Evolutionary conservation across 2,329 filamentous ascomycete species (phyloP), one percentile per base, ranked within the genome.

Genomic region (Fusarium sp.): DNA sequence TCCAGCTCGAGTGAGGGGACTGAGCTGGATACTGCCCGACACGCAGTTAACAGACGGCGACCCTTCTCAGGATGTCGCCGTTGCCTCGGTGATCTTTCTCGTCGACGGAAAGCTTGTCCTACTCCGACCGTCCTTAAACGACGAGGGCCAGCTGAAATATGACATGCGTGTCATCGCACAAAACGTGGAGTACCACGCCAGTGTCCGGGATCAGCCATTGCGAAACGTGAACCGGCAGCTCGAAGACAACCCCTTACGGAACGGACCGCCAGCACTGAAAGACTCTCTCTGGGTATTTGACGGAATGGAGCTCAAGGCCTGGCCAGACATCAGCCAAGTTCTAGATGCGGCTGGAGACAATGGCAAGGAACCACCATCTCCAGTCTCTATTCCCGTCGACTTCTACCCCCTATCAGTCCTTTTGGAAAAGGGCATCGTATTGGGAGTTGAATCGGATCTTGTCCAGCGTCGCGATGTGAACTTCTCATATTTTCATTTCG

Each of bases 141-240:
- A 94, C 54, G 90, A 93, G 47, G 93, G 94, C 9, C 93, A 95
- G 75, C 87, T 98, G 58, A 98, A 98, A 84, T 99, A 99, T 79
- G 96, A 98, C 79, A 99, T 99, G 96, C 93, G 95, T 15, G 93
- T 98, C 67, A 93, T 99, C 79, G 95, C 95, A 18, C 94, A 98
- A 78, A 97, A 97, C 77, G 95, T 98, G 44, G 96, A 99, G 81
- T 98, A 96, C 78, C 98, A 97, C 80, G 92, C 92, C 60, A 90
- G 96, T 77, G 97, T 97, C 90, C 91, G 95, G 72, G 96, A 99
- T 79, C 93, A 97, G 77, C 90, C 90, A 11, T 54, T 82, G 74
- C 75, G 83, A 71, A 84, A 76, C 67, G 75, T 67, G 68, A 83
- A 67, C 35, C 73, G 76, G 28, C 72, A 72, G 38, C 73, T 71